These are phyloP conservation scores for Noccaea bulbosa DNA, from an alignment of 345 rosid species.

Conservation along the genomic window DNA sequence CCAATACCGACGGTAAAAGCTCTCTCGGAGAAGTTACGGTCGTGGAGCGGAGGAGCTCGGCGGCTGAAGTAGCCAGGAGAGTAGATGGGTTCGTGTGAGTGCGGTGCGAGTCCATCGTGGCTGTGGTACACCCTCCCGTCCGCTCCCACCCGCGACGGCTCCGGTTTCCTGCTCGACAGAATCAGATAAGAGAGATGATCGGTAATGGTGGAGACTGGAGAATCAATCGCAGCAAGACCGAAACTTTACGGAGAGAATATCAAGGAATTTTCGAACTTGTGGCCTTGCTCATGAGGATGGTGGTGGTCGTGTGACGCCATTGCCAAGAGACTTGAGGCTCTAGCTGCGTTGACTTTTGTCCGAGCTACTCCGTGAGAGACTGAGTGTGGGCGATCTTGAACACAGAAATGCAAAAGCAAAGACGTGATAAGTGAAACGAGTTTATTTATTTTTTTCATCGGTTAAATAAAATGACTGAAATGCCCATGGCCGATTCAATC, in stretches of 20 bases:
- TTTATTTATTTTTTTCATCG: neutral
- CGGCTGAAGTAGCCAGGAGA: constrained; percentile 91
- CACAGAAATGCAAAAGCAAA: neutral
- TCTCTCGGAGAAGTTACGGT: constrained; percentile 81
- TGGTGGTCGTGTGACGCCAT: constrained; percentile 38
- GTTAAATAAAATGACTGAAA: neutral
- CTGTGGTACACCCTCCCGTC: constrained; percentile 89
- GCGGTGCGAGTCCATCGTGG: constrained; percentile 98
- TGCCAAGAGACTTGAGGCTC: constrained; percentile 5
- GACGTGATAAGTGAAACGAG: too few relatives aligned
- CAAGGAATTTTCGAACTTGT: constrained; percentile 11
- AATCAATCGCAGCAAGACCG: neutral
- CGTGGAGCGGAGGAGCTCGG: constrained; percentile 79
- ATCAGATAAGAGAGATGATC: neutral
- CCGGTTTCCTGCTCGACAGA: constrained; percentile 39
- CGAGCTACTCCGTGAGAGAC: neutral
- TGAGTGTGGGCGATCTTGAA: neutral
- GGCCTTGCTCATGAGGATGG: constrained; percentile 19
- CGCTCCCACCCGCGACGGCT: constrained; percentile 66
- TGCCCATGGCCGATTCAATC: neutral
- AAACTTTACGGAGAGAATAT: neutral
- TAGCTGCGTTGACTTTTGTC: constrained; percentile 26
- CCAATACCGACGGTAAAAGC: constrained; percentile 97
- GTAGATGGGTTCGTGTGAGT: constrained; percentile 97
- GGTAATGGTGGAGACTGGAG: neutral